These are phyloP conservation scores for Malassezia obtusa DNA, from an alignment of 1,284 basidiomycete genomes.

Conservation along the genomic window DNA sequence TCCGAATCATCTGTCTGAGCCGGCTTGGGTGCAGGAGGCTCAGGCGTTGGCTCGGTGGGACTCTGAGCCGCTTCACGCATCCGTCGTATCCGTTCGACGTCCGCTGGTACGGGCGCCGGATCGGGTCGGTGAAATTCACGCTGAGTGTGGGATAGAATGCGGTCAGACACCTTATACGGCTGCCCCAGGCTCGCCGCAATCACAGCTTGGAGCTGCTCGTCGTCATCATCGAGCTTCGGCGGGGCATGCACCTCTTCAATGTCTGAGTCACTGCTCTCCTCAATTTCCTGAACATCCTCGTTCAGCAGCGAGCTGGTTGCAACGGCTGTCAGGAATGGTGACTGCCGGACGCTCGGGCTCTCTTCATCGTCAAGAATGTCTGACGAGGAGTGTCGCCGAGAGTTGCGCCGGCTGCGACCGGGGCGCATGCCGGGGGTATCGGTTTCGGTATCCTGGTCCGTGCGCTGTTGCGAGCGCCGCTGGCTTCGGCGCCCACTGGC, in stretches of 20 bases:
- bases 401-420: neutral
- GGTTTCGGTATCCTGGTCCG: neutral
- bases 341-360: neutral
- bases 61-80: neutral
- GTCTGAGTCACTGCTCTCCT: neutral
- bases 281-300: neutral
- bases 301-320: neutral
- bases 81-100: constrained; percentile 11
- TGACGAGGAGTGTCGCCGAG: neutral
- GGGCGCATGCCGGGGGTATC: neutral
- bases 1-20: neutral
- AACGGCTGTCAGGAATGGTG: constrained; percentile 4
- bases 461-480: neutral
- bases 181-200: constrained; percentile 17
- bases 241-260: neutral
- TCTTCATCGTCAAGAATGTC: neutral
- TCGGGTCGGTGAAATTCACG: neutral
- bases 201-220: constrained; percentile 14
- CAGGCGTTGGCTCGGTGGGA: neutral
- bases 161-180: constrained; percentile 1
- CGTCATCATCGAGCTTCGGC: neutral
- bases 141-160: neutral
- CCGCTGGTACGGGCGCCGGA: neutral
- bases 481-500: constrained; percentile 3
- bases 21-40: neutral